These are phyloP conservation scores for Wickerhamiella nectarea DNA, from an alignment of 805 yeast genomes.

Conservation along the genomic window DNA sequence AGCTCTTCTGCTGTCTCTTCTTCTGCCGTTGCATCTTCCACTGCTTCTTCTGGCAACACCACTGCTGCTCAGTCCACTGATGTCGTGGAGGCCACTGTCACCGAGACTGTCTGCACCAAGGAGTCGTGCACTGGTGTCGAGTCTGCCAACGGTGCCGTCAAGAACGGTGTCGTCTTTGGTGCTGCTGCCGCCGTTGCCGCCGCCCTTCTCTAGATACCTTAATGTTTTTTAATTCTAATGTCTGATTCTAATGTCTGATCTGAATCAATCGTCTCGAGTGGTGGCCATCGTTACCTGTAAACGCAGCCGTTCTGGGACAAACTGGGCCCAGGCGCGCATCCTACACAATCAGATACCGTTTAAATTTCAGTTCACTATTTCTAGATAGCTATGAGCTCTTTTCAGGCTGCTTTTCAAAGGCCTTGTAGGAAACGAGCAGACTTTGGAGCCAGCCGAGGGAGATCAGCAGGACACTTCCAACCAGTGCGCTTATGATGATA, in stretches of 20 bases:
- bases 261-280: no score
- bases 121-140: slow-evolving; percentile 4
- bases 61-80: slow-evolving; percentile 2
- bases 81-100: slow-evolving; percentile 2
- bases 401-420: slow-evolving; percentile 55
- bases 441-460: slow-evolving; percentile 63
- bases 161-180: background rate
- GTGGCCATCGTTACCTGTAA: no score
- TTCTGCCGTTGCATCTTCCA: slow-evolving; percentile 11
- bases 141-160: slow-evolving; percentile 7
- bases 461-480: slow-evolving; percentile 41
- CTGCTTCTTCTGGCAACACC: background rate
- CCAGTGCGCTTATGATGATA: slow-evolving; percentile 47
- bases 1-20: slow-evolving; percentile 7
- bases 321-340: no score
- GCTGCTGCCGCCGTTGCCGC: slow-evolving; percentile 7
- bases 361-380: background rate
- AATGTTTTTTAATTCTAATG: background rate
- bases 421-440: slow-evolving; percentile 64
- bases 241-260: no score
- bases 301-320: no score
- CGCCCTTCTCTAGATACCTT: background rate
- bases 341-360: no score
- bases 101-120: slow-evolving; percentile 8
- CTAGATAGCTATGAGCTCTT: background rate